A percentile compares a stretch with the other conserved stretches of the same genome.
These are phyloP conservation scores for Clavulina sp. DNA, from an alignment of 768 basidiomycete genomes.

Conservation along the genomic window DNA sequence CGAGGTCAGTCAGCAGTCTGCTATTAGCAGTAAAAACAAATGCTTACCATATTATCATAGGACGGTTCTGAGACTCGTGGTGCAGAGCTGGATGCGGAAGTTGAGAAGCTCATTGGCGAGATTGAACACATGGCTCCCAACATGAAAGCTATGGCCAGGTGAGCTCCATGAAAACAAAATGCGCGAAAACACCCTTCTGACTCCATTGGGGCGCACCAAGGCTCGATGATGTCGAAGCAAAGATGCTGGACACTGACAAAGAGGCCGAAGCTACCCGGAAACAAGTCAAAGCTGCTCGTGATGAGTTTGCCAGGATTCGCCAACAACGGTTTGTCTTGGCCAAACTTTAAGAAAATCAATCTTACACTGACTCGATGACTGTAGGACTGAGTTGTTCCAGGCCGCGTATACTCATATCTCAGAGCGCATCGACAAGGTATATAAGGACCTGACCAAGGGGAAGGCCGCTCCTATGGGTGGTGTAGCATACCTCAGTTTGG, in stretches of 20 bases:
- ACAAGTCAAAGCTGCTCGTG: conserved; percentile 77
- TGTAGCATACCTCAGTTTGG: conserved; percentile 87
- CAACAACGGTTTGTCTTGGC: conserved; percentile 40
- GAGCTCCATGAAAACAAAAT: conserved; percentile 14
- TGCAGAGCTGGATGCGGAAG: conserved; percentile 56
- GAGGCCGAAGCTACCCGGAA: conserved; percentile 87
- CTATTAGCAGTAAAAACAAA: neutral
- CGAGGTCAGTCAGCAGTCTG: conserved; percentile 26
- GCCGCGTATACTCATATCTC: conserved; percentile 94
- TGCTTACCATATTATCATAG: conserved; percentile 18
- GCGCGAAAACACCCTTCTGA: neutral
- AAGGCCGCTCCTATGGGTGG: conserved; percentile 89
- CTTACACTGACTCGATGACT: neutral
- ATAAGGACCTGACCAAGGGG: conserved; percentile 95
- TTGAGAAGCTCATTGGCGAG: conserved; percentile 53
- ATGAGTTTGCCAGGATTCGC: conserved; percentile 79
- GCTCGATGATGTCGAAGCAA: conserved; percentile 68
- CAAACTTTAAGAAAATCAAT: neutral
- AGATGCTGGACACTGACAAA: conserved; percentile 72
- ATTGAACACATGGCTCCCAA: conserved; percentile 93
- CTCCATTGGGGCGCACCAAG: conserved; percentile 21
- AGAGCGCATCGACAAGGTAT: conserved; percentile 84
- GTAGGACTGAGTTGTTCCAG: conserved; percentile 72
- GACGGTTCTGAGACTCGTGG: conserved; percentile 44
- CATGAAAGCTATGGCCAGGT: conserved; percentile 89